Evolutionary conservation across 2,329 filamentous ascomycete genomes (phyloP).

Genomic region (Colletotrichum lini): DNA sequence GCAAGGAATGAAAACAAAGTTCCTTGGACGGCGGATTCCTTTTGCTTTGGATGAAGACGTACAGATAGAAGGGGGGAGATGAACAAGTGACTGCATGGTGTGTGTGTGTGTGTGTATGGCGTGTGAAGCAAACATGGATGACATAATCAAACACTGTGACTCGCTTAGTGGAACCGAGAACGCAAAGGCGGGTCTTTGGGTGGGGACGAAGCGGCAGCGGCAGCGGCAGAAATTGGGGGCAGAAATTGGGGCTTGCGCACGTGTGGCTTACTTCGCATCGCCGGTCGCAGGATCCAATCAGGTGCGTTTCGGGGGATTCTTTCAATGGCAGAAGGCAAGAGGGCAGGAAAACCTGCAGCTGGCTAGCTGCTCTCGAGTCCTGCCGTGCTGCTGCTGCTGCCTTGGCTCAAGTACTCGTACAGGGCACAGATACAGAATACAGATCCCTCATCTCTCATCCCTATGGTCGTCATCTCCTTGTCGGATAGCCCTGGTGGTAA

Average conservation of each 20-base stretch:
- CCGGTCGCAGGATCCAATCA: background rate
- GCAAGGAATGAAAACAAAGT: too few relatives aligned
- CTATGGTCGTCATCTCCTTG: too few relatives aligned
- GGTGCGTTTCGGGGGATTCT: background rate
- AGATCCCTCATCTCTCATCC: too few relatives aligned
- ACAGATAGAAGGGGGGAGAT: background rate
- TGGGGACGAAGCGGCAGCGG: background rate
- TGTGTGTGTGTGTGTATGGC: too few relatives aligned
- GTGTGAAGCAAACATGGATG: background rate
- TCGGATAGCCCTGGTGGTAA: too few relatives aligned
- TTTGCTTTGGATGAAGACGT: background rate
- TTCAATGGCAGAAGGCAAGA: background rate
- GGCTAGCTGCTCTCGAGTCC: too few relatives aligned
- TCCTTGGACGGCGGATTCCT: too few relatives aligned
- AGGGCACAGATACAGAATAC: too few relatives aligned
- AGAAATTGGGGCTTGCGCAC: too few relatives aligned
- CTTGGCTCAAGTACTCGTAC: too few relatives aligned
- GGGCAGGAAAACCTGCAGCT: background rate
- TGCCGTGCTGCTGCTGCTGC: too few relatives aligned
- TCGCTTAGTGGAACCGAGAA: too few relatives aligned
- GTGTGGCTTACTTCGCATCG: background rate
- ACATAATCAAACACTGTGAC: background rate
- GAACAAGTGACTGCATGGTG: background rate
- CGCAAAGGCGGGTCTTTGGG: background rate
- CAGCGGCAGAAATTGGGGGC: background rate